Base-by-base conservation (phyloP, 2,329 filamentous ascomycete species). In the Penicillium sp. region DNA sequence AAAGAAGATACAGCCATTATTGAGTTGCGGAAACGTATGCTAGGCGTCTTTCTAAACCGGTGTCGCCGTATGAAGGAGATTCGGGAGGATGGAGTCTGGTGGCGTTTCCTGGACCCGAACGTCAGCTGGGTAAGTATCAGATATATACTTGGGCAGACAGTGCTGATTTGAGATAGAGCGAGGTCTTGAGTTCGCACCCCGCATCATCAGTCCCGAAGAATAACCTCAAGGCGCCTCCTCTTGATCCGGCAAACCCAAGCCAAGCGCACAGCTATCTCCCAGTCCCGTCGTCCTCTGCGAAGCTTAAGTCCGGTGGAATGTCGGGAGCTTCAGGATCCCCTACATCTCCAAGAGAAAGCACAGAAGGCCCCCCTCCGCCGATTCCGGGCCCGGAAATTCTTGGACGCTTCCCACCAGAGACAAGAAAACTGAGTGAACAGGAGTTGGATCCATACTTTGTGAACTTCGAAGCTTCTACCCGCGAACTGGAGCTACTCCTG, bases 1-100 rank as follows among this genome's bases (percentile, higher is more conserved):
- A 99, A 97, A 74, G 93, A 99, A 75, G 96, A 99, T 72, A 89
- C 92, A 56, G 90, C 93, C 59, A 99, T 98, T 46, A 99, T 99
- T 62, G 95, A 99, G 71, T 80, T 98, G 63, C 86, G 95, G 58
- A 98, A 98, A 80, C 90, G 95, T 68, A 99, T 99, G 95, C 76
- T 99, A 53, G 90, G 90, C 4, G 95, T 98, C 0, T 99, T 99
- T 68, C 75, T 99, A 49, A 99, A 99, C 70, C 84, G 95, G 49
- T 99, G 95, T 76, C 86, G 93, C 62, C 86, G 87, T 61, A 98
- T 98, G 93, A 90, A 93, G 67, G 88, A 93, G 56, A 88, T 99
- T 27, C 84, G 91, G 52, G 90, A 92, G 58, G 95, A 99, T 70
- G 93, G 93, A 3, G 93, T 99, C 26, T 96, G 93, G 87, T 97